Evolutionary conservation across 805 yeast species (phyloP), one percentile per base, ranked within the genome.

Genomic region (Sugiyamaella americana): DNA sequence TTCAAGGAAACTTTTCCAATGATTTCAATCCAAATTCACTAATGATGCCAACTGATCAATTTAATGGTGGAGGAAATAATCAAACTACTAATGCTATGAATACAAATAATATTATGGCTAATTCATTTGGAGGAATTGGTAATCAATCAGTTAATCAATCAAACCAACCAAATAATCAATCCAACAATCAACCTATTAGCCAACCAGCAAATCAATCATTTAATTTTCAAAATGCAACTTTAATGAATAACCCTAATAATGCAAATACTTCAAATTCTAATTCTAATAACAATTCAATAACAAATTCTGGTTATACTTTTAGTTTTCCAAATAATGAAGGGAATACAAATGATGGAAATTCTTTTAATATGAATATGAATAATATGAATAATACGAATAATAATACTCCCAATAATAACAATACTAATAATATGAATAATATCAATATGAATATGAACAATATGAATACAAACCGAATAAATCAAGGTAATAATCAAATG

Each of bases 311-410:
- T 16, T 23, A 37, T 13, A 13, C 32, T 13, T 26, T 13, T 20
- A 6, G 6, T 5, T 24, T n/a, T 18, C n/a, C 17, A 21, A 20
- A 22, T 23, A 22, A 19, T 13, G 46, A 19, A 30, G 26, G 19
- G 5, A 40, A 29, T 10, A 34, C 17, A 17, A 41, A 36, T 5
- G 48, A 37, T 13, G 21, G 16, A 10, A 41, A 43, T 11, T 38
- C 8, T 8, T 8, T 8, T 26, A 26, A 13, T 13, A 26, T 26
- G 32, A 26, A 30, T 29, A 22, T 20, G 24, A 19, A 16, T 21
- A 40, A 17, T 23, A 24, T 10, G 29, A 22, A 32, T 40, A 36
- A 39, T 26, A 36, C 23, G 22, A 44, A 46, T 18, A 40, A 26
- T 32, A 22, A 24, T 10, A 35, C 20, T 24, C 29, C n/a, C 19